Percentiles rank a stretch among this genome's conserved stretches.
These are phyloP conservation scores for Aspergillus glaucus DNA, from an alignment of 2,329 filamentous ascomycete species.

Conservation along the genomic window DNA sequence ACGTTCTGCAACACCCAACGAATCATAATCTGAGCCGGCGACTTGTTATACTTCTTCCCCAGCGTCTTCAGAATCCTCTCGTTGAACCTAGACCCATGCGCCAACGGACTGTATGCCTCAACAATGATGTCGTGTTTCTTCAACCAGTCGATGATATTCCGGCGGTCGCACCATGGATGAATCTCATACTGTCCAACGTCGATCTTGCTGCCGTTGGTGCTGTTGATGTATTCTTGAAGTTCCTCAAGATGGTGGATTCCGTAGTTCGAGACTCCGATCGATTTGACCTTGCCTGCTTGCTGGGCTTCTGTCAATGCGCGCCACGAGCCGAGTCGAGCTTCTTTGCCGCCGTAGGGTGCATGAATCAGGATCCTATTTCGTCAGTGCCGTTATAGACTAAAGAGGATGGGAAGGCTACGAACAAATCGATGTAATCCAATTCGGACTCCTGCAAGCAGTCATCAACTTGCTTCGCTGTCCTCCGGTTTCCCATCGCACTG, in stretches of 20 bases:
- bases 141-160: slow-evolving; percentile 60
- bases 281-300: slow-evolving; percentile 61
- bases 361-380: slow-evolving; percentile 57
- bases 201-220: slow-evolving; percentile 56
- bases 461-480: slow-evolving; percentile 60
- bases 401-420: slow-evolving; percentile 1
- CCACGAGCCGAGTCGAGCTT: slow-evolving; percentile 66
- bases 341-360: slow-evolving; percentile 67
- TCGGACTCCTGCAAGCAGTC: slow-evolving; percentile 56
- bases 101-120: slow-evolving; percentile 75
- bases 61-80: slow-evolving; percentile 58
- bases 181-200: slow-evolving; percentile 77
- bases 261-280: slow-evolving; percentile 72
- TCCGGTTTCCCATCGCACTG: slow-evolving; percentile 59
- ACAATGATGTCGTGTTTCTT: slow-evolving; percentile 61
- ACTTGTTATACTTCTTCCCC: slow-evolving; percentile 62
- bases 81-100: slow-evolving; percentile 62
- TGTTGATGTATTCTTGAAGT: slow-evolving; percentile 48
- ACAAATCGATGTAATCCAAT: slow-evolving; percentile 70
- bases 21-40: slow-evolving; percentile 67
- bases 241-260: slow-evolving; percentile 70
- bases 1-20: slow-evolving; percentile 75
- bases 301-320: slow-evolving; percentile 70
- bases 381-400: not conserved
- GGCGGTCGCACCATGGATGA: slow-evolving; percentile 73